phyloP scores from a whole-genome alignment of 495 filamentous ascomycete genomes.

The Tuber brumale region DNA sequence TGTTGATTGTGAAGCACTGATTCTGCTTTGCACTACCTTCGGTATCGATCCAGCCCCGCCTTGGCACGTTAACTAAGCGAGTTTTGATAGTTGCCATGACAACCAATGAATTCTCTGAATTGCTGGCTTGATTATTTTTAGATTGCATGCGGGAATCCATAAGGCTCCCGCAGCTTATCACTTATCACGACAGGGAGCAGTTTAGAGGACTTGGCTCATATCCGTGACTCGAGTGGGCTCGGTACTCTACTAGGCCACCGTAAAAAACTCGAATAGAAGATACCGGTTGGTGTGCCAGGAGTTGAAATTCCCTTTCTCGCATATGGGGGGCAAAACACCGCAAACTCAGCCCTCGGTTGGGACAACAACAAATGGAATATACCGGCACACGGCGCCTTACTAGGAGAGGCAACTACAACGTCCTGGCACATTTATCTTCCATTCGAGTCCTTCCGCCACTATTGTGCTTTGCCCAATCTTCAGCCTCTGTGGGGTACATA shows the following conservation, averaged over 20 bases:
- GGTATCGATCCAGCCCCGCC: constrained; percentile 2
- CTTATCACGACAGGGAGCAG: not conserved
- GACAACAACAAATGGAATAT: too few species aligned
- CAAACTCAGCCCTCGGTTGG: too few species aligned
- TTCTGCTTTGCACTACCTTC: not conserved
- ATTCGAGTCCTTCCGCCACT: too few species aligned
- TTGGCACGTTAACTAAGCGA: constrained; percentile 4
- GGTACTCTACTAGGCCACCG: not conserved
- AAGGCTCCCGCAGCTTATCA: not conserved
- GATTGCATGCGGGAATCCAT: not conserved
- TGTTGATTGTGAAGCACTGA: not conserved
- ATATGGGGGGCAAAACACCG: too few species aligned
- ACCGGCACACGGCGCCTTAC: too few species aligned
- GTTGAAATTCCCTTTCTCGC: too few species aligned
- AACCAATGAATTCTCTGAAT: not conserved
- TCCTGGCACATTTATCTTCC: too few species aligned
- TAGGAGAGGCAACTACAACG: too few species aligned
- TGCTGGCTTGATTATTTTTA: constrained; percentile 1
- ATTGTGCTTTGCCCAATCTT: not conserved
- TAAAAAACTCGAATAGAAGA: too few species aligned
- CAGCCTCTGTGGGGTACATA: not conserved
- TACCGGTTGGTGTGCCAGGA: too few species aligned
- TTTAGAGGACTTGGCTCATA: not conserved
- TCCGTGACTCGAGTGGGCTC: not conserved
- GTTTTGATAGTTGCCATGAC: constrained; percentile 3